Conservation (phyloP, 495 filamentous ascomycete species). For the Bacidia gigantensis region DNA sequence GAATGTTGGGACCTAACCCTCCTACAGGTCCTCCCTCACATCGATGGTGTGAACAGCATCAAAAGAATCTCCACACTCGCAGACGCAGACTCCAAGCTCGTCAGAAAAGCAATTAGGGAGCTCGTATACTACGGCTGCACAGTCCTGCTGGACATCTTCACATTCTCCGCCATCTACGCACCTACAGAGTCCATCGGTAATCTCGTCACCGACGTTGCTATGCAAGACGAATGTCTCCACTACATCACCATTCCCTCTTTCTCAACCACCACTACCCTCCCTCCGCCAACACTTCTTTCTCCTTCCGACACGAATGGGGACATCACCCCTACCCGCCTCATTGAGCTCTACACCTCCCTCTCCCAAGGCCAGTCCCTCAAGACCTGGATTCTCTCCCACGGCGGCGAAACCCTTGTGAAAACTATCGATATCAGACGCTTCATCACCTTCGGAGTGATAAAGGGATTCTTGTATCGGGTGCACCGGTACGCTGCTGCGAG, state of each 20-base stretch:
- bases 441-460: slow-evolving; percentile 90
- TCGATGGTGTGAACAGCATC: slow-evolving; percentile 82
- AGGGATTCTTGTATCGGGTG: slow-evolving; percentile 85
- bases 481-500: slow-evolving; percentile 76
- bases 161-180: slow-evolving; percentile 82
- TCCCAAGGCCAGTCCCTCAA: slow-evolving; percentile 64
- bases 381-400: slow-evolving; percentile 57
- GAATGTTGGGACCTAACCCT: slow-evolving; percentile 80
- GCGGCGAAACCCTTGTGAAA: not conserved
- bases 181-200: slow-evolving; percentile 60
- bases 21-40: slow-evolving; percentile 57
- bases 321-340: slow-evolving; percentile 30
- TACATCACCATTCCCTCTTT: slow-evolving; percentile 43
- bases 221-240: slow-evolving; percentile 73
- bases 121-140: slow-evolving; percentile 83
- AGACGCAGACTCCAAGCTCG: slow-evolving; percentile 71
- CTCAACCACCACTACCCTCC: slow-evolving; percentile 39
- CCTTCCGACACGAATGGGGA: not conserved
- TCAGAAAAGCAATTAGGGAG: slow-evolving; percentile 71
- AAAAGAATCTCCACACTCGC: slow-evolving; percentile 69
- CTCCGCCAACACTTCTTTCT: slow-evolving; percentile 48
- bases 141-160: slow-evolving; percentile 81
- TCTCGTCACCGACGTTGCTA: slow-evolving; percentile 40
- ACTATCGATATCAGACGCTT: slow-evolving; percentile 73
- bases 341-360: slow-evolving; percentile 62